A percentile compares a stretch with the other conserved stretches of the same genome.
These are phyloP conservation scores for Nakataea oryzae DNA, from an alignment of 2,329 filamentous ascomycete species.

Conservation along the genomic window DNA sequence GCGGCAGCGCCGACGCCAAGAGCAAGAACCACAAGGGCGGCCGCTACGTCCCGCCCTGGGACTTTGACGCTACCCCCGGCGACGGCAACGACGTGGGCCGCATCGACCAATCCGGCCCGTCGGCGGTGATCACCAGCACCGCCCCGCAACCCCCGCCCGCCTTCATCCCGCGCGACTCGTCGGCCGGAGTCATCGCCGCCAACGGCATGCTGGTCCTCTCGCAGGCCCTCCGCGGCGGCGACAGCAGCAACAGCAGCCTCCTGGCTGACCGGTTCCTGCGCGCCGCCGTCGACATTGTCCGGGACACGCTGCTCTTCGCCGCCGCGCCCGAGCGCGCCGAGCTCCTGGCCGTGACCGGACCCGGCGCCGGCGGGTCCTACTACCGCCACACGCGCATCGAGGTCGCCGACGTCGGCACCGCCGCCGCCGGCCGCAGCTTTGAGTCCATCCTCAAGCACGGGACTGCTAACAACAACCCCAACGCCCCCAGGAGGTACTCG, in stretches of 20 bases:
- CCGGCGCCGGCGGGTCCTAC: neutral
- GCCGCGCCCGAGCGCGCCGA: conserved; percentile 8
- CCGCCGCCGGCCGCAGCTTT: conserved; percentile 10
- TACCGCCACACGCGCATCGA: neutral
- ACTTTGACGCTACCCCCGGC: conserved; percentile 25
- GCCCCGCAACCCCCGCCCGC: conserved; percentile 4
- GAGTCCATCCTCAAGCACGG: conserved; percentile 17
- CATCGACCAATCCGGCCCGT: conserved; percentile 5
- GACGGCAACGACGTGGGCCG: conserved; percentile 11
- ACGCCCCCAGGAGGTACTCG: conserved; percentile 12
- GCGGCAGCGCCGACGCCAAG: conserved; percentile 4
- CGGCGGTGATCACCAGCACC: too few relatives aligned
- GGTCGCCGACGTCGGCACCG: conserved; percentile 8
- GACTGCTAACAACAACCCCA: conserved; percentile 18
- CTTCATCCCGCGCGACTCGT: conserved; percentile 18
- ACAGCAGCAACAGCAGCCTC: conserved; percentile 7
- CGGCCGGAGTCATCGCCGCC: conserved; percentile 27
- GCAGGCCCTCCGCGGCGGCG: conserved; percentile 15
- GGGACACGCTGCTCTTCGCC: conserved; percentile 19
- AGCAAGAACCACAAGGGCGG: conserved; percentile 10
- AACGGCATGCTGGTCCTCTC: conserved; percentile 29
- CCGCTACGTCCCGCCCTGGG: conserved; percentile 20
- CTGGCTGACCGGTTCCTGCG: conserved; percentile 15
- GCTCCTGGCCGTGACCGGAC: neutral
- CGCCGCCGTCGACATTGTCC: conserved; percentile 17